Evolutionary conservation across 164 flowering plant genomes (phyloP).

Genomic region (Hamamelis virginiana): DNA sequence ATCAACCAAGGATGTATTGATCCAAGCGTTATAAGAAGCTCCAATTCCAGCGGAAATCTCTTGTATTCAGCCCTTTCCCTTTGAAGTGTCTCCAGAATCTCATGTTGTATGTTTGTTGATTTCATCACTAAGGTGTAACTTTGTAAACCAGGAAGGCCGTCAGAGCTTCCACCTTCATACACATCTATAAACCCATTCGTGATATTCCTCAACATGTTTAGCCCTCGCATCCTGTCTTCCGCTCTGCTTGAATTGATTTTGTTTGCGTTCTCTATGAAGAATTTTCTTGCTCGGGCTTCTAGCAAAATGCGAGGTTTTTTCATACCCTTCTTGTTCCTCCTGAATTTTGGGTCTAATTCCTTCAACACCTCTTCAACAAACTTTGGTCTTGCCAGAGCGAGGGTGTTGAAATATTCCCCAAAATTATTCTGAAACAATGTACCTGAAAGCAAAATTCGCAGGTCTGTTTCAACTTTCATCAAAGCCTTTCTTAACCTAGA

Average conservation of each 20-base stretch:
- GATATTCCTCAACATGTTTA: conserved; percentile 58
- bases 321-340: conserved; percentile 30
- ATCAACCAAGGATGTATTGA: conserved; percentile 90
- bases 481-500: conserved; percentile 78
- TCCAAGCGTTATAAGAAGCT: conserved; percentile 72
- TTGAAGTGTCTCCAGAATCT: conserved; percentile 52
- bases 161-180: conserved; percentile 61
- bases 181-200: conserved; percentile 76
- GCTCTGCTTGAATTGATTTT: conserved; percentile 51
- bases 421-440: conserved; percentile 92
- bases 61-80: conserved; percentile 30
- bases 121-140: conserved; percentile 83
- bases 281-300: conserved; percentile 69
- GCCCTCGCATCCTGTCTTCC: conserved; percentile 54
- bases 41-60: conserved; percentile 70
- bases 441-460: conserved; percentile 84
- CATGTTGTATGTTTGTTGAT: conserved; percentile 59
- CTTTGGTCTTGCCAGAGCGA: conserved; percentile 77
- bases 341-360: conserved; percentile 53
- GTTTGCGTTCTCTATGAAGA: conserved; percentile 62
- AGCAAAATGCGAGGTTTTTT: conserved; percentile 27
- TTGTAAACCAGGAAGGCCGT: conserved; percentile 76
- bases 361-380: conserved; percentile 70
- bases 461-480: conserved; percentile 78
- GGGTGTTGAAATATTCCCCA: conserved; percentile 91